A percentile compares a stretch with the other conserved stretches of the same genome.
Conservation (phyloP, 2,329 filamentous ascomycete genomes). For the Paracoccidioides lutzii region DNA sequence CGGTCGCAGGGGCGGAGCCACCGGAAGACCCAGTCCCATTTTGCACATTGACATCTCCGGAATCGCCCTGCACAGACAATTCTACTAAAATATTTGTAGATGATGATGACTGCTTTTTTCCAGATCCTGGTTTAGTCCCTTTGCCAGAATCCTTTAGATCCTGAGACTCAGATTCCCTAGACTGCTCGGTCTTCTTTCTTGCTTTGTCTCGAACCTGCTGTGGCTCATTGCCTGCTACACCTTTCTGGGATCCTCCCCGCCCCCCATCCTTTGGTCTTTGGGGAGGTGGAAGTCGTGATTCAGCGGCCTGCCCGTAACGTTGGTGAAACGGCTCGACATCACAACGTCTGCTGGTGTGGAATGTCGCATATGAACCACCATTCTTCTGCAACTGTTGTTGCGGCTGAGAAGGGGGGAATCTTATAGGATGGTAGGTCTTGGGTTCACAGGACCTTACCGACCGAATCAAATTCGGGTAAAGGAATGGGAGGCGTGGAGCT, state of each 20-base stretch:
- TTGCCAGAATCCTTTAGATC: constrained; percentile 15
- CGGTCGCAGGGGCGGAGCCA: background rate
- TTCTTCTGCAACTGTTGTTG: background rate
- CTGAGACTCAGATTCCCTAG: constrained; percentile 7
- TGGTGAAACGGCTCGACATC: constrained; percentile 31
- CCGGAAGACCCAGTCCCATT: background rate
- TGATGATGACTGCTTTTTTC: background rate
- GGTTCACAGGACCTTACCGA: constrained; percentile 39
- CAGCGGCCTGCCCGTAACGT: constrained; percentile 35
- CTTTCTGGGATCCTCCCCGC: constrained; percentile 5
- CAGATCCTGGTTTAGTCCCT: constrained; percentile 1
- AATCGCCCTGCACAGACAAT: constrained; percentile 2
- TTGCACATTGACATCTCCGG: background rate
- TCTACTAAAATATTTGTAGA: constrained; percentile 7
- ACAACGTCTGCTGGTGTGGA: constrained; percentile 26
- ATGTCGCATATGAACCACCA: constrained; percentile 18
- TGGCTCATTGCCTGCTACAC: constrained; percentile 4
- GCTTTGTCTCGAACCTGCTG: background rate
- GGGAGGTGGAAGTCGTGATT: constrained; percentile 29
- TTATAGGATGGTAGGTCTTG: constrained; percentile 31
- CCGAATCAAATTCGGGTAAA: constrained; percentile 56
- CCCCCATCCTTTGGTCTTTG: constrained; percentile 18
- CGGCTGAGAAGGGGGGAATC: constrained; percentile 18
- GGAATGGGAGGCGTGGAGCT: constrained; percentile 49
- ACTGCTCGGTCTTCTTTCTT: background rate